Conservation (phyloP, 2,329 filamentous ascomycete species). For the Drechslera avenae region DNA sequence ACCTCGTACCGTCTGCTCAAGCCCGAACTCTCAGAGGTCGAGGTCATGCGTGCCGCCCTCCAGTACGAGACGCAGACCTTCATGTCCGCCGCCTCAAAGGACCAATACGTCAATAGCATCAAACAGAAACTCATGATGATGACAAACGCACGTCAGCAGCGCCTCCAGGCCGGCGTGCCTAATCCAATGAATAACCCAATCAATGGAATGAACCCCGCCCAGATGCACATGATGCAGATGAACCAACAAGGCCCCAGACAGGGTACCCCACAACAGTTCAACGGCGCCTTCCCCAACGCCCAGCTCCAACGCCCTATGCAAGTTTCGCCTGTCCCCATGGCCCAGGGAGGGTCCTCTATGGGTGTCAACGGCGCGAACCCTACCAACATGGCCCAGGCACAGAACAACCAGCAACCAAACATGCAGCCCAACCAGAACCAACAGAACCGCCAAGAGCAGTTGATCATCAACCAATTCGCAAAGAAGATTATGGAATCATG, state of each 20-base stretch:
- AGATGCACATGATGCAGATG: constrained; percentile 47
- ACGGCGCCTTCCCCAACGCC: constrained; percentile 51
- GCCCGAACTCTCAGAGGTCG: constrained; percentile 34
- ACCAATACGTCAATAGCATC: constrained; percentile 38
- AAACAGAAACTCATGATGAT: constrained; percentile 39
- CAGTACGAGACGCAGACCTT: constrained; percentile 39
- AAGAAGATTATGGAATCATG: constrained; percentile 55
- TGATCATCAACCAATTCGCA: constrained; percentile 52
- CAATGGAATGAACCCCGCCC: constrained; percentile 39
- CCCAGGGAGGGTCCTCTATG: constrained; percentile 39
- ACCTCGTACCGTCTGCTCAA: constrained; percentile 43
- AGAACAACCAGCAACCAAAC: constrained; percentile 40
- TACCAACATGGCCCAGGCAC: constrained; percentile 25
- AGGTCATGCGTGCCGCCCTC: constrained; percentile 37
- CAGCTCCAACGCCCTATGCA: constrained; percentile 59
- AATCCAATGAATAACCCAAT: constrained; percentile 35
- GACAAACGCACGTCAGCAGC: constrained; percentile 36
- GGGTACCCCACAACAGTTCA: constrained; percentile 52
- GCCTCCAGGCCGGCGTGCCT: constrained; percentile 28
- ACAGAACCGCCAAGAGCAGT: constrained; percentile 28
- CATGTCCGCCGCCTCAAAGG: constrained; percentile 32
- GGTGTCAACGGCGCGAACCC: constrained; percentile 37
- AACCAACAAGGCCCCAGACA: constrained; percentile 42
- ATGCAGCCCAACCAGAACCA: constrained; percentile 34
- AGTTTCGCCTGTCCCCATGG: constrained; percentile 54